Evolutionary conservation across 148 eudicot genomes (phyloP).

Genomic region (Drosera capensis): DNA sequence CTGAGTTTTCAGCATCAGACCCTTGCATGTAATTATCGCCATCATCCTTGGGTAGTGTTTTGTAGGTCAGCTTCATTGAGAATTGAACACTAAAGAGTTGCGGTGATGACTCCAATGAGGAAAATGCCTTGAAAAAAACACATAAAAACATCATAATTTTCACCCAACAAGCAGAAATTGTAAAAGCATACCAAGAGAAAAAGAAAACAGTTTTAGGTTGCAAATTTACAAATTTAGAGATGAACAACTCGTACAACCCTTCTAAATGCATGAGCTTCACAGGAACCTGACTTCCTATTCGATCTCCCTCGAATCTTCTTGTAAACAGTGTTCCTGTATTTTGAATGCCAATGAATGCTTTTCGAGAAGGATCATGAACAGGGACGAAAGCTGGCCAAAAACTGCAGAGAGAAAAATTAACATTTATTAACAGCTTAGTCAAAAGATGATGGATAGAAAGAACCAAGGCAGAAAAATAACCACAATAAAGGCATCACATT

Average conservation of each 20-base stretch:
- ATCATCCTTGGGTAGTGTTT: conserved; percentile 49
- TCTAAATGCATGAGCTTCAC: conserved; percentile 96
- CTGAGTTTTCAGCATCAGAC: conserved; percentile 20
- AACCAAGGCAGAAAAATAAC: neutral
- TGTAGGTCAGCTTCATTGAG: conserved; percentile 80
- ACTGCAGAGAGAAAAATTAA: conserved; percentile 23
- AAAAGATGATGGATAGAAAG: no score
- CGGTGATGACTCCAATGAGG: conserved; percentile 56
- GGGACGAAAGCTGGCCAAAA: conserved; percentile 99
- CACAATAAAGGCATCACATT: neutral
- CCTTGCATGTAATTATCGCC: conserved; percentile 35
- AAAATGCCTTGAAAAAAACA: conserved; percentile 45
- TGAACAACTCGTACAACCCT: conserved; percentile 82
- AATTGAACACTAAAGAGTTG: conserved; percentile 56
- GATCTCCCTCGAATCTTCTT: conserved; percentile 93
- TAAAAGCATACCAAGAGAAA: no score
- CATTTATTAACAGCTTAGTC: no score
- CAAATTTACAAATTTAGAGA: conserved; percentile 83
- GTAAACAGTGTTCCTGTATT: conserved; percentile 92
- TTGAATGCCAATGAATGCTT: conserved; percentile 88
- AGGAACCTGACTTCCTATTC: conserved; percentile 89
- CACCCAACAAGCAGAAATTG: no score
- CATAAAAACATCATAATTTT: conserved; percentile 10
- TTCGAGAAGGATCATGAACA: conserved; percentile 87
- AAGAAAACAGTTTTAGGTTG: no score